Base-by-base conservation (phyloP, 345 rosid species). In the Nasturtium officinale region DNA sequence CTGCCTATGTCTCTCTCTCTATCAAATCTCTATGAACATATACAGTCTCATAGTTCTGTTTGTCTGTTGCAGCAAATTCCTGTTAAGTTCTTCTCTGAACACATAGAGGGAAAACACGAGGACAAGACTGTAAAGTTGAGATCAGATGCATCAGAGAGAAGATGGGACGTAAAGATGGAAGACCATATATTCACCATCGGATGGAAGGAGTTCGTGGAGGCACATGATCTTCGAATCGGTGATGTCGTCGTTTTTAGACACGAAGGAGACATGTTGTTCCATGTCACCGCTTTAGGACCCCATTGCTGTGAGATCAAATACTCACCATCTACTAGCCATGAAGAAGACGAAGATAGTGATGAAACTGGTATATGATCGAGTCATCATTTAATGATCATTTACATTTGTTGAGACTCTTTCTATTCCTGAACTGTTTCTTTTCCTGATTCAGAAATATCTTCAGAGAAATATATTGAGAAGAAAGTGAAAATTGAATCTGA, bases 121-220 rank as follows among this genome's bases (percentile, higher is more conserved):
- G 25, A 15, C 9, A 57, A 20, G 35, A 66, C 35, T 9, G 43
- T 38, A 0, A 47, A 4, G 2, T 26, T 74, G 60, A 26, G 12
- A 28, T 47, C 67, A 12, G 61, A 65, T 66, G 33, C 32, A 3
- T 57, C 38, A 2, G 23, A 35, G 17, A 58, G 5, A 66, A 48
- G 23, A 15, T 58, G 78, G 78, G 17, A 74, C 66, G 46, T 74
- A 61, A 58, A 66, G 26, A 66, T 58, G 59, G 54, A 74, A 47
- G 78, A 29, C 23, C 9, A 50, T 16, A 65, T 15, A 18, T 52
- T 74, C 25, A 56, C 72, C 5, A 0, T 9, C 0, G 77, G 65
- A 11, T 73, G 77, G 77, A 33, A 33, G 3, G 29, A 64, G 12
- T 73, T 64, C 48, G 64, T 54, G 5, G 37, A 42, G 29, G 50